A percentile compares a stretch with the other conserved stretches of the same genome.
Conservation (phyloP, 495 filamentous ascomycete genomes). For the Podospora comata region DNA sequence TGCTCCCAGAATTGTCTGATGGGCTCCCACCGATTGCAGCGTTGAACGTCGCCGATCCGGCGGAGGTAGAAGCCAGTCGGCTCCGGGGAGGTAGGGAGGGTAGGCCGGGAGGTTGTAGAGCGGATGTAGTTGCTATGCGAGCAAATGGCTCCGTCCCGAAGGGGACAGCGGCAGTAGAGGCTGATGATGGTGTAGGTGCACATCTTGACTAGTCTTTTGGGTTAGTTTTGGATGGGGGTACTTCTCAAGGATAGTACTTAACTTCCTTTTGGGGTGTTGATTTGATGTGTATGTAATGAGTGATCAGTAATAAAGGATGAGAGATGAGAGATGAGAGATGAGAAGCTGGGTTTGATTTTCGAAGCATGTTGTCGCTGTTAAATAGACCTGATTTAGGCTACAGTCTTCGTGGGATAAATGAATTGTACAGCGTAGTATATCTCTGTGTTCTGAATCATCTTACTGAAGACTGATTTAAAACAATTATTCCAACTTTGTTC, state of each 20-base stretch:
- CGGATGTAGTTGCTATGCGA: conserved; percentile 1
- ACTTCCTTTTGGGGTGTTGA: neutral
- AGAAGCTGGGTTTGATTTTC: no score
- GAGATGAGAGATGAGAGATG: neutral
- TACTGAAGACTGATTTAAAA: no score
- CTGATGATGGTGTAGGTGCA: neutral
- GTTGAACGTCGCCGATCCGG: neutral
- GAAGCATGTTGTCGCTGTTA: neutral
- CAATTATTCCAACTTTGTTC: no score
- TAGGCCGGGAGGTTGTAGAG: neutral
- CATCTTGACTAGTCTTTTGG: neutral
- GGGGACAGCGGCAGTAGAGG: conserved; percentile 3
- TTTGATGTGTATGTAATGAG: neutral
- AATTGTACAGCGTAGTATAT: no score
- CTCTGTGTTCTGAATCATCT: no score
- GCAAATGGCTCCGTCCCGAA: neutral
- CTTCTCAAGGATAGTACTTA: neutral
- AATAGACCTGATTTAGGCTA: neutral
- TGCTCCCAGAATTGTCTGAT: neutral
- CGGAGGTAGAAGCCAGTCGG: conserved; percentile 6
- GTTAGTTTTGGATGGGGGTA: neutral
- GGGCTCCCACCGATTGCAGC: neutral
- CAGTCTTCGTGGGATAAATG: neutral
- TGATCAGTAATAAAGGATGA: neutral
- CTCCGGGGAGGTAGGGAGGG: neutral